Conservation (phyloP, 148 eudicot genomes). For the Pharnaceum exiguum region DNA sequence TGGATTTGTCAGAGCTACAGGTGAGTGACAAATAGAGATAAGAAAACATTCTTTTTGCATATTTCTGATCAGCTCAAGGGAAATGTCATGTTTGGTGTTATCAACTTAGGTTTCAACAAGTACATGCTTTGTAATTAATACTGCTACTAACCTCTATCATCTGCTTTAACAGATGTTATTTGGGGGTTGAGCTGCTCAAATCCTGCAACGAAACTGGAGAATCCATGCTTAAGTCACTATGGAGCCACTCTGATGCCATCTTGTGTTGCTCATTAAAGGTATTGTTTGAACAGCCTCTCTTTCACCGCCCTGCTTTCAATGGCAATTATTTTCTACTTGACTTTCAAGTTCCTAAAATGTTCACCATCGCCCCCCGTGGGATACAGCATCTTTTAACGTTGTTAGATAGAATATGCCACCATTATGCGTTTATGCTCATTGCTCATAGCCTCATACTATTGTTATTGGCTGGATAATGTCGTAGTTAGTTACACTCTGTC, state of each 20-base stretch:
- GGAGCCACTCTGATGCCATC: constrained; percentile 59
- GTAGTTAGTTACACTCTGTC: no score
- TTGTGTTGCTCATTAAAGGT: constrained; percentile 73
- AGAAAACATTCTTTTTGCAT: not conserved
- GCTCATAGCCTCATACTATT: no score
- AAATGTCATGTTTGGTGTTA: no score
- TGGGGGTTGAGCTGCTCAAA: constrained; percentile 65
- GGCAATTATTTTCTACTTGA: not conserved
- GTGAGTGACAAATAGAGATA: constrained; percentile 19
- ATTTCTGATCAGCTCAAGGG: no score
- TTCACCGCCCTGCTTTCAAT: no score
- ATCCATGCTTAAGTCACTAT: constrained; percentile 40
- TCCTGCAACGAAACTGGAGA: constrained; percentile 43
- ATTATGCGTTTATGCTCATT: no score
- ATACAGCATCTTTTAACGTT: no score
- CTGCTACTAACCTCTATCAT: not conserved
- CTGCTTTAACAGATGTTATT: constrained; percentile 36
- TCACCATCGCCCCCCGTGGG: no score
- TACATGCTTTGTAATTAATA: not conserved
- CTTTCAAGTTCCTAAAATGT: no score
- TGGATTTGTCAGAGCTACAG: constrained; percentile 82
- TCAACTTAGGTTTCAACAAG: no score
- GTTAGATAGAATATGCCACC: no score
- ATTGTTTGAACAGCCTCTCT: not conserved
- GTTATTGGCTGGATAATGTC: no score